Evolutionary conservation across 1,284 basidiomycete species (phyloP).

Genomic region (Porodaedalea pini): DNA sequence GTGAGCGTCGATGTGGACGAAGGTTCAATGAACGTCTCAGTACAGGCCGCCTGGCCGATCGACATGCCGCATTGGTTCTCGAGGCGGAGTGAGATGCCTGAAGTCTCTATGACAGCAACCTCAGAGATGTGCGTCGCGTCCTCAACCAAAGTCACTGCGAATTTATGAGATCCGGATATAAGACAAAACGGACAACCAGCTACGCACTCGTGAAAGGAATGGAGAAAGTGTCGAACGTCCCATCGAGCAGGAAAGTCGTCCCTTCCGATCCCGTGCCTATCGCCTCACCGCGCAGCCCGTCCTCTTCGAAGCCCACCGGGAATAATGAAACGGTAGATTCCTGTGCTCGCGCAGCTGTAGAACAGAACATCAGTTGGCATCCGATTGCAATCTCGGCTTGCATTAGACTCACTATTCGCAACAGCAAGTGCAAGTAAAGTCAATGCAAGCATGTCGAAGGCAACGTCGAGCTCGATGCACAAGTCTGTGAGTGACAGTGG

Average conservation of each 20-base stretch:
- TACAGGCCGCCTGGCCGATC: no score
- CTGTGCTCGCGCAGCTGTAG: background rate
- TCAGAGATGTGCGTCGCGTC: no score
- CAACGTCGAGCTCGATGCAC: no score
- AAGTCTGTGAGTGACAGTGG: no score
- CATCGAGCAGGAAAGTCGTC: constrained; percentile 5
- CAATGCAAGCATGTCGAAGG: background rate
- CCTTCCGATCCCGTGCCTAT: constrained; percentile 9
- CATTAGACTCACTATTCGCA: background rate
- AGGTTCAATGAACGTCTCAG: no score
- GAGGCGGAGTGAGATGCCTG: no score
- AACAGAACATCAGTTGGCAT: background rate
- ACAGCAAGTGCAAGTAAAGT: background rate
- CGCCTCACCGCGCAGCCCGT: background rate
- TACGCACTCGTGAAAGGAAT: constrained; percentile 5
- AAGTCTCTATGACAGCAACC: no score
- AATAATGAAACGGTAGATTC: background rate
- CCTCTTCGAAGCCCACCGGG: constrained; percentile 3
- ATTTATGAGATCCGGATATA: no score
- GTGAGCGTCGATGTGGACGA: no score
- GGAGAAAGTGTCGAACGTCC: background rate
- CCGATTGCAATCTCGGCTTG: background rate
- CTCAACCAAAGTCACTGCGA: no score
- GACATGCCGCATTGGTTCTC: no score
- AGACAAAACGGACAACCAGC: no score